Percentiles rank a stretch among this genome's conserved stretches.
phyloP scores from a whole-genome alignment of 371 early-diverging fungal genomes.

The Mucor circinelloides region DNA sequence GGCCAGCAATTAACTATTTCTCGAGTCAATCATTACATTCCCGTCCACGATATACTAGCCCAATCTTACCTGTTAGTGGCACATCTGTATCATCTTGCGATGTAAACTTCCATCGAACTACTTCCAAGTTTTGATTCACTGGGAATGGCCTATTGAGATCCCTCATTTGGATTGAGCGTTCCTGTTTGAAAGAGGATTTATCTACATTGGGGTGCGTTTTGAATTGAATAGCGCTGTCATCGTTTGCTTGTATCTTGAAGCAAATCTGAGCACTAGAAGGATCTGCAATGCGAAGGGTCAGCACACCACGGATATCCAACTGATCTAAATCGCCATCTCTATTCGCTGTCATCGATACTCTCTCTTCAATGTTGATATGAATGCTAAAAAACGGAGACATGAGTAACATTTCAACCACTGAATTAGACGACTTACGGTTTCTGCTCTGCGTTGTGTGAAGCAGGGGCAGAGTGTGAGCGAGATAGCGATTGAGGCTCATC shows the following conservation, averaged over 20 bases:
- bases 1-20: constrained; percentile 94
- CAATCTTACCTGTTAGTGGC: constrained; percentile 75
- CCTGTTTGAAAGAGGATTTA: constrained; percentile 78
- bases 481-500: background rate
- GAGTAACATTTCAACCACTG: no score
- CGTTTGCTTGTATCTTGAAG: constrained; percentile 52
- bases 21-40: background rate
- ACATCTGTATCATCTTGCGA: constrained; percentile 82
- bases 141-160: constrained; percentile 88
- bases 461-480: constrained; percentile 12
- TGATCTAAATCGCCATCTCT: constrained; percentile 90
- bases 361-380: constrained; percentile 87
- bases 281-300: constrained; percentile 79
- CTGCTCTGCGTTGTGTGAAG: constrained; percentile 19
- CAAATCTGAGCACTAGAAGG: constrained; percentile 59
- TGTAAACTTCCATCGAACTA: constrained; percentile 87
- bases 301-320: constrained; percentile 91
- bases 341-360: constrained; percentile 76
- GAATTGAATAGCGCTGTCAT: constrained; percentile 74
- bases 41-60: background rate
- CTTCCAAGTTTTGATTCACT: constrained; percentile 77
- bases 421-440: background rate
- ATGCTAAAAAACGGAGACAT: constrained; percentile 55
- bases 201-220: constrained; percentile 97
- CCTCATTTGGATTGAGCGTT: constrained; percentile 73